These are phyloP conservation scores for Aspergillus tamarii DNA, from an alignment of 2,329 filamentous ascomycete genomes.

Conservation along the genomic window DNA sequence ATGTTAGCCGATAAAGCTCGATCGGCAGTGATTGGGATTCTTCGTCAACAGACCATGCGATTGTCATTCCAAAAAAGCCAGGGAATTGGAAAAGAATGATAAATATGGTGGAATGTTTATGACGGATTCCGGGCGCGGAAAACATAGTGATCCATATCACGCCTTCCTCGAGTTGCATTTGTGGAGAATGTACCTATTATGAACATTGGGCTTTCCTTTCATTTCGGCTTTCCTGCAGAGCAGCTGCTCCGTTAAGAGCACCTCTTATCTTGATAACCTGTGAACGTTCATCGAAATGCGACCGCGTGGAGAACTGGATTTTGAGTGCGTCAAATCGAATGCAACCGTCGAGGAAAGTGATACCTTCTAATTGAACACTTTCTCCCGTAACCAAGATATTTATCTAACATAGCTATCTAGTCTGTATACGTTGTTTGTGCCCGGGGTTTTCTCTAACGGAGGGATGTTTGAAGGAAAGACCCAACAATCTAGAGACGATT, in stretches of 20 bases:
- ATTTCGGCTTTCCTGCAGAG: rapidly evolving
- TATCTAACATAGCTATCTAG: neutral
- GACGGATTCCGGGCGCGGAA: neutral
- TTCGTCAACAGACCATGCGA: neutral
- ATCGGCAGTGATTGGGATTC: no score
- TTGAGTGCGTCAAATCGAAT: neutral
- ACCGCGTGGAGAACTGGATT: neutral
- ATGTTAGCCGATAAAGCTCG: no score
- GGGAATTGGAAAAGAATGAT: neutral
- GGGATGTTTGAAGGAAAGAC: neutral
- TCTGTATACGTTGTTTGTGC: neutral
- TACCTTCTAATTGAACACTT: neutral
- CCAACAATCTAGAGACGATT: neutral
- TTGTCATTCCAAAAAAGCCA: neutral
- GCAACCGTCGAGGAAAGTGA: no score
- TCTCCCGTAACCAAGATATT: rapidly evolving
- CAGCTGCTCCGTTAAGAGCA: rapidly evolving
- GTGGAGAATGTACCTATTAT: neutral
- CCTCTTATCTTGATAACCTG: neutral
- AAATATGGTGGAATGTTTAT: neutral
- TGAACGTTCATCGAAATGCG: neutral
- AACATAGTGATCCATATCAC: neutral
- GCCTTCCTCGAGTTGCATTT: neutral
- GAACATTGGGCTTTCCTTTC: neutral
- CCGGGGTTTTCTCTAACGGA: neutral